Evolutionary conservation across 306 rosid genomes (phyloP), one percentile per base, ranked within the genome.

Genomic region (Potentilla sterilis): DNA sequence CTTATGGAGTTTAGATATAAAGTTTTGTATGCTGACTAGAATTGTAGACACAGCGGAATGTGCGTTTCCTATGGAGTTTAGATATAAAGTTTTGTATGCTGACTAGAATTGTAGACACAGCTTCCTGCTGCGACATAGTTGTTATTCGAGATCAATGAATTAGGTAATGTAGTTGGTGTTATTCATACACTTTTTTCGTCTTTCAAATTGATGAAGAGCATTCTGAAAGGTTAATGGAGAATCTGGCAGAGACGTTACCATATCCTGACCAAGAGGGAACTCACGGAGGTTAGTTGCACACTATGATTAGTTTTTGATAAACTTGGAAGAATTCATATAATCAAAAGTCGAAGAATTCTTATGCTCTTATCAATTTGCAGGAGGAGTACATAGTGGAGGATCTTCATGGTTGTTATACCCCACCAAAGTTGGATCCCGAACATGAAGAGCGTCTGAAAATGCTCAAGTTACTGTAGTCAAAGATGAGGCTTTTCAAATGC

Each of bases 241-340:
- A 96, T 96, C 81, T 96, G 99, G 99, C 99, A 96, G 86, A 88
- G 97, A 84, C 99, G 92, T 85, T 96, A 96, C 85, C 98, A 96
- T 79, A 92, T 96, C 79, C 98, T 96, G 78, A 96, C 99, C 81
- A 96, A 92, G 87, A 89, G 91, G 83, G 98, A 96, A 83, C 97
- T 96, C 79, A 96, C 99, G 13, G 90, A 89, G 93, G 98, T 95
- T 79, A 70, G 34, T 34, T 54, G 28, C 61, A 54, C 12, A n/a
- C 5, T n/a, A 1, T 55, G 11, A 67, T 34, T 73, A 57, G 69
- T 61, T 48, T 5, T 62, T 18, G 19, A 15, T 18, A 11, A 37
- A 37, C 44, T 15, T 64, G 21, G 21, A 58, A 51, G 18, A 11
- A 3, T 19, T 28, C 47, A n/a, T n/a, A n/a, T n/a, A n/a, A n/a